Evolutionary conservation across 192 early-diverging fungal species (phyloP), one percentile per base, ranked within the genome.

Genomic region (Obelidium mucronatum): DNA sequence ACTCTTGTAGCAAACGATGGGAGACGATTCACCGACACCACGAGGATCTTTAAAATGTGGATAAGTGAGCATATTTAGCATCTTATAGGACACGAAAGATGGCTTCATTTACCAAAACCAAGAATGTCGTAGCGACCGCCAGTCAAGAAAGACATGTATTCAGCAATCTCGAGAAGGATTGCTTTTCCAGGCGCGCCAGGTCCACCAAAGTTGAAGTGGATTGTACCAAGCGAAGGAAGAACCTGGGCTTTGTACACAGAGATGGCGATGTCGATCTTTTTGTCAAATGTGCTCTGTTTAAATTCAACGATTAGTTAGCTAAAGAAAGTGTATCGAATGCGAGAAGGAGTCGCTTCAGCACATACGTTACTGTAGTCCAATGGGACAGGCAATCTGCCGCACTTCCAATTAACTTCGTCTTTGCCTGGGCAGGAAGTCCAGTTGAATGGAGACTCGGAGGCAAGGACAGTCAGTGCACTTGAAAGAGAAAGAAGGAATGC

Each of bases 31-130:
- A 3, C 77, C 81, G 30, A 82, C 67, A 24, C 85, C 85, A 35
- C 85, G 67, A 24, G 85, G 85, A 53, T 86, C 85, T 64, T 77
- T 82, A 4, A 15, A 78, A 78, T n/a, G n/a, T n/a, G n/a, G n/a
- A n/a, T n/a, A 64, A 86, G 67, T 22, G 78, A 48, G 52, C 83
- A 80, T 63, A 52, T 67, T 22, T 26, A 26, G 67, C 19, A 24
- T 42, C 53, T 44, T 6, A 48, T 28, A 19, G 3, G 22, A 48
- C 28, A n/a, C 30, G 11, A n/a, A 40, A 48, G 11, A 48, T 19
- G 11, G 11, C 19, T 24, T 28, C 24, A 34, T 19, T 48, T 19
- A 34, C 51, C 42, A 70, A 53, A 53, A 28, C 48, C 26, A 33
- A 34, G 11, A 40, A 40, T n/a, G 33, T 51, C 39, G 30, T 33